phyloP scores from a whole-genome alignment of 805 yeast species.

The Candida sonorensis region DNA sequence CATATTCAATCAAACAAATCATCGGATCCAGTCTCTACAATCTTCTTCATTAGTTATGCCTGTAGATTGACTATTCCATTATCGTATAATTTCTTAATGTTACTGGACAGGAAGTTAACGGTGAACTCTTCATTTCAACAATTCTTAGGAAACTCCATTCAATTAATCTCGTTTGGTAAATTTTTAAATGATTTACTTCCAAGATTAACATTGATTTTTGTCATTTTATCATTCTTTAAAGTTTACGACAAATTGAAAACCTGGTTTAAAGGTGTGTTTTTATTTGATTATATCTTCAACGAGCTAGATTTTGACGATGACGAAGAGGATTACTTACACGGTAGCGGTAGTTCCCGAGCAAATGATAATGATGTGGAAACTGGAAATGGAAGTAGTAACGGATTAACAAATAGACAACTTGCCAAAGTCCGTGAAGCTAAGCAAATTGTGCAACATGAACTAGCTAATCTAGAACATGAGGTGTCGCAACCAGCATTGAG shows the following conservation, averaged over 20 bases:
- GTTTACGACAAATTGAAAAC: constrained; percentile 56
- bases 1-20: constrained; percentile 59
- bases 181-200: constrained; percentile 72
- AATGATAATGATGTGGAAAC: constrained; percentile 10
- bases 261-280: constrained; percentile 22
- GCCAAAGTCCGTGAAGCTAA: constrained; percentile 23
- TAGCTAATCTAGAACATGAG: constrained; percentile 8
- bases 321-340: constrained; percentile 13
- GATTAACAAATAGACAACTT: constrained; percentile 12
- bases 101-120: constrained; percentile 35
- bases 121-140: constrained; percentile 50
- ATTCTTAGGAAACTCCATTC: constrained; percentile 70
- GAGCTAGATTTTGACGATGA: constrained; percentile 26
- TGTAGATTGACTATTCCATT: constrained; percentile 79
- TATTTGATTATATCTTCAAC: constrained; percentile 25
- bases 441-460: constrained; percentile 18
- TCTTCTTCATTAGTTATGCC: constrained; percentile 74
- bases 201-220: constrained; percentile 64
- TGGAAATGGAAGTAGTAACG: constrained; percentile 4
- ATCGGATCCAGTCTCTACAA: constrained; percentile 67
- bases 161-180: constrained; percentile 67
- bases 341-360: background rate
- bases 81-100: constrained; percentile 69
- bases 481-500: constrained; percentile 9
- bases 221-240: constrained; percentile 54